Base-by-base conservation (phyloP, 495 filamentous ascomycete genomes). In the Cudoniella acicularis region DNA sequence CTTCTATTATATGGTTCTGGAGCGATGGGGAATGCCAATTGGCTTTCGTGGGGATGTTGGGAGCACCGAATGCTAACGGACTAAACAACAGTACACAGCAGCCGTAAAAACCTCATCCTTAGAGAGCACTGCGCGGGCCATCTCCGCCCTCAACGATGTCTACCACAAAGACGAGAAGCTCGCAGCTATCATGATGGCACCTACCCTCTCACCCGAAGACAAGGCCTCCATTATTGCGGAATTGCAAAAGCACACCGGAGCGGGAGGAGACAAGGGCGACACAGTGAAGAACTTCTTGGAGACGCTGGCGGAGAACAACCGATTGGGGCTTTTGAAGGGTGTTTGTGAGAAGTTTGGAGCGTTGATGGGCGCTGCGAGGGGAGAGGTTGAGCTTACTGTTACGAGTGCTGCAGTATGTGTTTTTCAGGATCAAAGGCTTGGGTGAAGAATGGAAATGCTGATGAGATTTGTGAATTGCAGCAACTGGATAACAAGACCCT, bases 281-380 rank as follows among this genome's bases (percentile, higher is more conserved):
- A 89, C 90, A 62, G 78, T 97, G 72, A 93, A 93, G 86, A 96
- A 96, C 83, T 91, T 98, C 79, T 82, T 98, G 61, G 71, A 77
- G 46, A 88, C 92, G 47, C 79, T 98, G 36, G 92, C 93, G 52
- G 91, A 95, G 76, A 96, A 98, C 85, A 98, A 98, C 83, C 85
- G 94, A 53, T 79, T 98, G 61, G 86, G 87, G 40, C 75, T 94
- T 54, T 79, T 98, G 46, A 81, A 87, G 70, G 83, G 83, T 64
- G 87, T 97, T 60, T 87, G 84, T 73, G 86, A 87, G 72, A 96
- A 98, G 82, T 98, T 96, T 73, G 79, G 66, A 54, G 80, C 81
- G 67, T 78, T 98, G 64, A 95, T 98, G 83, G 82, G 90, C 67
- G 94, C 94, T 51, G 79, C 89, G 64, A 87, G 83, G 67, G 94